Base-by-base conservation (phyloP, 768 basidiomycete species). In the Saitozyma podzolica region DNA sequence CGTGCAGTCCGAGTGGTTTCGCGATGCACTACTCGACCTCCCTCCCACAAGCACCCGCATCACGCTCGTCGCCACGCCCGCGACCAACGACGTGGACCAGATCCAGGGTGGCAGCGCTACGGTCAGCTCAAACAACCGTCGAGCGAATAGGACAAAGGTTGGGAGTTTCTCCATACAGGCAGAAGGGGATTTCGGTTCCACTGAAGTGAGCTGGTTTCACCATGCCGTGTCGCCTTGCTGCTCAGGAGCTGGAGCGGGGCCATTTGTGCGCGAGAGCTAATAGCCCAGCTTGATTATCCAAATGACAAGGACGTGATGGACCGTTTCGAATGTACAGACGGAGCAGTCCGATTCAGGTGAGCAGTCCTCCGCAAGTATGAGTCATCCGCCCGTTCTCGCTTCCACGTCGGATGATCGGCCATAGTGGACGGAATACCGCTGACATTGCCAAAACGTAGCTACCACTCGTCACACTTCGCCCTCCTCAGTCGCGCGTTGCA, bases 221-320 rank as follows among this genome's bases (percentile, higher is more conserved):
- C 9, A 29, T 29, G 29, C 29, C 29, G 2, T 5, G 2, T 29
- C 29, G 2, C 29, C 29, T 29, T 5, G 29, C 29, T 29, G 5
- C 29, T 29, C 29, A 29, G 29, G 5, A 29, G 29, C 29, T 29
- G 29, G 45, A 11, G 45, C 13, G 13, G 45, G 45, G n/a, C 6
- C 6, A 17, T 17, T 13, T 3, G 40, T 37, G 40, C 17, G 3
- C 19, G 40, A 37, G 9, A n/a, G 48, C 45, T 58, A 47, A 37
- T 47, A 16, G 6, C 14, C 40, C 70, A 94, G 92, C 91, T 97
- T 87, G 94, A 99, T 80, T 98, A 94, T 65, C 92, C 92, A 3
- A 92, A 91, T 69, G 92, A 95, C 72, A 84, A 85, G 53, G 92
- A 96, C 54, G 90, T 98, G 0, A 83, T 97, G 40, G 92, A 96